Conservation (phyloP, 2,329 filamentous ascomycete genomes). For the Fusarium armeniacum region DNA sequence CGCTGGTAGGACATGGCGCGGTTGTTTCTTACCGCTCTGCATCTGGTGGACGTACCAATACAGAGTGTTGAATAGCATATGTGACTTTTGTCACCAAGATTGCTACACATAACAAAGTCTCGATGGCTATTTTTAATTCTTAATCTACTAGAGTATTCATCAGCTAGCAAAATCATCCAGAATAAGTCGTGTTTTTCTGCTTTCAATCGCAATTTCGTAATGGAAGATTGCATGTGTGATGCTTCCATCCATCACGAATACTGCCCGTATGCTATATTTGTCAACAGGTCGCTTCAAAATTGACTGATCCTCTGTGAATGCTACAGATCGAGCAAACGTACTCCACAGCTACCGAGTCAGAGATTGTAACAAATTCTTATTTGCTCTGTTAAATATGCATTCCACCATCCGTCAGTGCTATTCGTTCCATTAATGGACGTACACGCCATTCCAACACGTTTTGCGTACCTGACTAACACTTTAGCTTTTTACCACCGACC, state of each 20-base stretch:
- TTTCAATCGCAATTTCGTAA: background rate
- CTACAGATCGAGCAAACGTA: background rate
- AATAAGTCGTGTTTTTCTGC: background rate
- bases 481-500: background rate
- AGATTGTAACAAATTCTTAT: background rate
- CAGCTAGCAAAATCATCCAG: background rate
- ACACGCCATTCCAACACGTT: no score
- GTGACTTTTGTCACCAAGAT: background rate
- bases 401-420: background rate
- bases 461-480: background rate
- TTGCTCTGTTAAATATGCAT: background rate
- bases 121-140: background rate
- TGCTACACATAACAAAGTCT: background rate
- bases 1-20: background rate
- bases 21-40: conserved; percentile 2
- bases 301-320: background rate
- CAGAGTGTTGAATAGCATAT: background rate
- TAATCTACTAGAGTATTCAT: background rate
- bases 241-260: background rate
- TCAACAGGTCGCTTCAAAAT: background rate
- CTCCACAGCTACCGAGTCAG: background rate
- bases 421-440: background rate
- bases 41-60: background rate
- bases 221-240: background rate
- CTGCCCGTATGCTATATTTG: background rate